Evolutionary conservation across 2,329 filamentous ascomycete species (phyloP).

Genomic region (Aspergillus uvarum): DNA sequence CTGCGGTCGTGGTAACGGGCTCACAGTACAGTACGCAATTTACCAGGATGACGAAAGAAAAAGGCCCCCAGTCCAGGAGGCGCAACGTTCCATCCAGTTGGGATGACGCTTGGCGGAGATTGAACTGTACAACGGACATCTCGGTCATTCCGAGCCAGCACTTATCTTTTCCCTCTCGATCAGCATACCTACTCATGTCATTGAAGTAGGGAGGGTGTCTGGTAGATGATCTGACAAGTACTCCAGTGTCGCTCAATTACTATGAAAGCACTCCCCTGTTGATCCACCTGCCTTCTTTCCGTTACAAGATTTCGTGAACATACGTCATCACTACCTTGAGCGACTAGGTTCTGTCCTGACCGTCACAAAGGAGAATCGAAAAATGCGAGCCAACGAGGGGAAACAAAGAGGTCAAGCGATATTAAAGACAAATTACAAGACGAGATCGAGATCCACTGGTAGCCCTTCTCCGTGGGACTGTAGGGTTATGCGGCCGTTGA

Average conservation of each 20-base stretch:
- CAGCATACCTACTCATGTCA: not conserved
- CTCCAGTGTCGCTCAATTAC: too few relatives aligned
- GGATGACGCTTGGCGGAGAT: slow-evolving; percentile 12
- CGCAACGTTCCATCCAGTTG: slow-evolving; percentile 31
- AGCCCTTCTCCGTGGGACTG: not conserved
- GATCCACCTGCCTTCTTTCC: not conserved
- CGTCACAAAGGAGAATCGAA: not conserved
- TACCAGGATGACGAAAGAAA: slow-evolving; percentile 11
- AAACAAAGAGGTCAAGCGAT: not conserved
- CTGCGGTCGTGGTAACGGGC: not conserved
- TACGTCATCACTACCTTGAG: not conserved
- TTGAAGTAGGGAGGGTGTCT: not conserved
- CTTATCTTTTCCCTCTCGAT: not conserved
- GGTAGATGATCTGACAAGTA: too few relatives aligned
- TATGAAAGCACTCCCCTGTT: too few relatives aligned
- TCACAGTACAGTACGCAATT: not conserved
- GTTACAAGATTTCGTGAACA: not conserved
- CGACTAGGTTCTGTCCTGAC: not conserved
- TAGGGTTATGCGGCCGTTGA: not conserved
- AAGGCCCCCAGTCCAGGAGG: slow-evolving; percentile 21
- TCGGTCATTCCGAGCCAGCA: too few relatives aligned
- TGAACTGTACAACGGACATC: not conserved
- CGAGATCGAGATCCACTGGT: not conserved
- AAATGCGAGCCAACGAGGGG: not conserved
- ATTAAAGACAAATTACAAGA: not conserved